phyloP scores from a whole-genome alignment of 2,329 filamentous ascomycete genomes.

The Pyrenophora tritici-repentis region DNA sequence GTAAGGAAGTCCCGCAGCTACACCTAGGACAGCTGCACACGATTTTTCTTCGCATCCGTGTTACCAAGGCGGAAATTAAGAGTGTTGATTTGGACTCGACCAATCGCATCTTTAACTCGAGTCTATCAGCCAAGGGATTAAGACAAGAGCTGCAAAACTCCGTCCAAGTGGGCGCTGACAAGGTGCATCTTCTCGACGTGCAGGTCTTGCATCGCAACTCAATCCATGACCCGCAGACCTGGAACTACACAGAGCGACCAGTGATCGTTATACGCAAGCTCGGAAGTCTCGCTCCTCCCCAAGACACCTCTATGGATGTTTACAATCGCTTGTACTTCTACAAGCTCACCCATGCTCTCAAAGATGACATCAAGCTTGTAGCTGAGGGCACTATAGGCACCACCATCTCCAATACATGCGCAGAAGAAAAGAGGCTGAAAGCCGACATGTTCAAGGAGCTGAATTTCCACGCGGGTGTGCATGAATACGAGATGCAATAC shows the following conservation, averaged over 20 bases:
- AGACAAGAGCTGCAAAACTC: conserved; percentile 29
- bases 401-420: conserved; percentile 3
- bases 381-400: conserved; percentile 10
- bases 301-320: conserved; percentile 23
- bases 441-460: conserved; percentile 29
- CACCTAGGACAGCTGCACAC: conserved; percentile 36
- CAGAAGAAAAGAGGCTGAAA: conserved; percentile 17
- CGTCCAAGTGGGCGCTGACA: conserved; percentile 21
- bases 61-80: conserved; percentile 20
- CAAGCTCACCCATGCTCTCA: conserved; percentile 14
- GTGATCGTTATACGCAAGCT: conserved; percentile 27
- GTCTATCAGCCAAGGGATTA: conserved; percentile 25
- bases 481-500: conserved; percentile 29
- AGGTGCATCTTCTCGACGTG: conserved; percentile 32
- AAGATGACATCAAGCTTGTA: conserved; percentile 11
- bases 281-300: conserved; percentile 27
- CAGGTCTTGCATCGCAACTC: conserved; percentile 31
- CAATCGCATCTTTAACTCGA: conserved; percentile 31
- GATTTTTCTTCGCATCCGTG: conserved; percentile 29
- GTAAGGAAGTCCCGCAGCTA: conserved; percentile 22
- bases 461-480: conserved; percentile 22
- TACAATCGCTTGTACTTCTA: conserved; percentile 32
- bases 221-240: conserved; percentile 22
- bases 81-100: conserved; percentile 21
- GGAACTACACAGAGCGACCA: conserved; percentile 34